phyloP scores from a whole-genome alignment of 805 yeast genomes.

The Candida xyloterini region DNA sequence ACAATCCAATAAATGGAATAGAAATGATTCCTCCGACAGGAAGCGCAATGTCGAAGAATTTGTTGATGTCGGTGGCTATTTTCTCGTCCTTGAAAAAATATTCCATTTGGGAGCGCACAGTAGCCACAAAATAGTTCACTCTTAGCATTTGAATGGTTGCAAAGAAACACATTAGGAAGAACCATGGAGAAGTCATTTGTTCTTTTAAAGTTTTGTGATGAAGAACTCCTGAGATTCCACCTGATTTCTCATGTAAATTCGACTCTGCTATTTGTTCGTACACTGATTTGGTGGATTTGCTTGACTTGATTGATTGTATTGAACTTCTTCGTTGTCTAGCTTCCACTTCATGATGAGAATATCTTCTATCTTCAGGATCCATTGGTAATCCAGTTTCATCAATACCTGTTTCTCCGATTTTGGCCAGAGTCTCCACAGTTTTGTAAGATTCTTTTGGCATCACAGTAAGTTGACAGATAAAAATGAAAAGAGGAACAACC shows the following conservation, averaged over 20 bases:
- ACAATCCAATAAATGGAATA: constrained; percentile 80
- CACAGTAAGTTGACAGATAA: constrained; percentile 66
- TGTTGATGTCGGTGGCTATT: constrained; percentile 57
- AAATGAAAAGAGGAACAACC: constrained; percentile 74
- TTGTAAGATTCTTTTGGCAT: constrained; percentile 82
- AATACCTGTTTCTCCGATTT: constrained; percentile 67
- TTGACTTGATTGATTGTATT: constrained; percentile 42
- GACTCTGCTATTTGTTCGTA: constrained; percentile 66
- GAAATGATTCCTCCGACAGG: constrained; percentile 88
- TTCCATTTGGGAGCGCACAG: constrained; percentile 77
- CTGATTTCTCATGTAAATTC: constrained; percentile 48
- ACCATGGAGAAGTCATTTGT: constrained; percentile 65
- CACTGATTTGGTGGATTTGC: constrained; percentile 46
- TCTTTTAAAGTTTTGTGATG: constrained; percentile 50
- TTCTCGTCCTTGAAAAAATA: constrained; percentile 55
- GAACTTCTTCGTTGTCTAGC: constrained; percentile 35
- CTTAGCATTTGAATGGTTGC: constrained; percentile 88
- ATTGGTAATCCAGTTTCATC: constrained; percentile 66
- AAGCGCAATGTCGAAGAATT: constrained; percentile 78
- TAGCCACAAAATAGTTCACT: constrained; percentile 90
- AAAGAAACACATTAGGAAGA: constrained; percentile 69
- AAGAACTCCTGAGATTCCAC: constrained; percentile 74
- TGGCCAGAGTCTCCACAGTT: constrained; percentile 64
- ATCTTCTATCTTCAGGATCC: constrained; percentile 42
- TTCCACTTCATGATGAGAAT: constrained; percentile 18